These are phyloP conservation scores for Linderina pennispora DNA, from an alignment of 192 early-diverging fungal species.

Conservation along the genomic window DNA sequence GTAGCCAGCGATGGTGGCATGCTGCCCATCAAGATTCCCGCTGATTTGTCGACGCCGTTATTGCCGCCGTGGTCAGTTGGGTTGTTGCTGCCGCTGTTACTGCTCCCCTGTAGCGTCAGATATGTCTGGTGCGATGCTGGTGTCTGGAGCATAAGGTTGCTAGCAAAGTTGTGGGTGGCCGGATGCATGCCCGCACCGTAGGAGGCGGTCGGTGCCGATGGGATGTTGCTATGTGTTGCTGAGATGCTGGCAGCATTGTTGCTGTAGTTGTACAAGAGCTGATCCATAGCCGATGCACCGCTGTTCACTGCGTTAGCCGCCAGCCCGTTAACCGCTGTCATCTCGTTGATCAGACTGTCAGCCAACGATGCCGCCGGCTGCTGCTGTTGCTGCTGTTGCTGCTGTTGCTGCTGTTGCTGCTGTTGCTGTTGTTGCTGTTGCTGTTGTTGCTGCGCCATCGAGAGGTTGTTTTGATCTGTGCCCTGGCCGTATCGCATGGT, in stretches of 20 bases:
- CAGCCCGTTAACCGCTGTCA: no score
- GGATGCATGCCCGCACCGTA: no score
- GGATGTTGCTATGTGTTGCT: not conserved
- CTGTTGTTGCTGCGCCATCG: not conserved
- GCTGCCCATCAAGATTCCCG: not conserved
- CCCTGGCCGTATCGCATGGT: slow-evolving; percentile 26
- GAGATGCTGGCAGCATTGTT: not conserved
- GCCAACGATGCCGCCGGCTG: not conserved
- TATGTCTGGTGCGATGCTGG: not conserved
- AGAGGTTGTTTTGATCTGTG: not conserved
- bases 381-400: slow-evolving; percentile 12
- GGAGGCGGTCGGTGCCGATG: not conserved
- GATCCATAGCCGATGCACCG: no score
- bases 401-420: not conserved
- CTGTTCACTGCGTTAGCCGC: no score
- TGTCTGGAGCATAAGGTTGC: not conserved
- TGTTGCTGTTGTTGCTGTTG: slow-evolving; percentile 3
- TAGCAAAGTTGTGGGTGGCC: not conserved
- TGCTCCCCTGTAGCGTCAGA: no score
- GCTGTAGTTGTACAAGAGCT: not conserved
- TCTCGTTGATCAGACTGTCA: not conserved
- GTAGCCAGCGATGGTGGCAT: not conserved
- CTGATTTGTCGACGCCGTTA: not conserved
- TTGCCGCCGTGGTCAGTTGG: no score
- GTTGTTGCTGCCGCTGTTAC: no score